Percentiles rank a stretch among this genome's conserved stretches.
phyloP scores from a whole-genome alignment of 208 protist species.

The Plasmodiophora brassicae region DNA sequence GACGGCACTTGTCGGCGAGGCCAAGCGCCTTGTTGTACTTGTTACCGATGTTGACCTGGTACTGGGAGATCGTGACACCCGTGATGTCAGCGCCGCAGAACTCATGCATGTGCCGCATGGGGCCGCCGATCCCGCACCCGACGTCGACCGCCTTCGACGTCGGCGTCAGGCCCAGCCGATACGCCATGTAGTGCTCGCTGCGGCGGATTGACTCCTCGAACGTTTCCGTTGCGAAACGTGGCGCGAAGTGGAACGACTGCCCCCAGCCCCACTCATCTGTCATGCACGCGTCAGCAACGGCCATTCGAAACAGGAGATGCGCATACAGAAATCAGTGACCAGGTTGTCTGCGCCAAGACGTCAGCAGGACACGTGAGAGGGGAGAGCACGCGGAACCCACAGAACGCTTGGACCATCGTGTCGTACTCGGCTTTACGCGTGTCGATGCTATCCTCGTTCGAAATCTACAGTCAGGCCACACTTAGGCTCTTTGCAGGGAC shows the following conservation, averaged over 20 bases:
- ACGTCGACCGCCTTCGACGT: slow-evolving; percentile 22
- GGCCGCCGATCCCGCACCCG: slow-evolving; percentile 34
- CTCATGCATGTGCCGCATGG: slow-evolving; percentile 25
- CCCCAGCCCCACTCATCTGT: slow-evolving; percentile 40
- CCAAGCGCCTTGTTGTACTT: background rate
- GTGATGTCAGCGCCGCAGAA: slow-evolving; percentile 29
- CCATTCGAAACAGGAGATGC: no score
- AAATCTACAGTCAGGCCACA: no score
- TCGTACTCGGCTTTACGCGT: no score
- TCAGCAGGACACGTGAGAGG: no score
- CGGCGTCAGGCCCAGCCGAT: background rate
- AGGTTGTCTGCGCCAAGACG: no score
- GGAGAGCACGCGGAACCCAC: no score
- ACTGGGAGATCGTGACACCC: slow-evolving; percentile 1
- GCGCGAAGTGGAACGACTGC: slow-evolving; percentile 41
- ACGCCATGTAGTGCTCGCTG: slow-evolving; percentile 32
- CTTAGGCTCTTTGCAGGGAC: no score
- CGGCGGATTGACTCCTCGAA: slow-evolving; percentile 28
- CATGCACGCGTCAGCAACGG: no score
- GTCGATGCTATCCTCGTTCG: no score
- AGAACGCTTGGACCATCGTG: no score
- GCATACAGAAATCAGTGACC: no score
- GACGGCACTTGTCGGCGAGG: background rate
- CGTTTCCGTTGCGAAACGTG: slow-evolving; percentile 6
- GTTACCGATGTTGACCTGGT: background rate